Conservation (phyloP, 148 eudicot species). For the Spergularia marina region DNA sequence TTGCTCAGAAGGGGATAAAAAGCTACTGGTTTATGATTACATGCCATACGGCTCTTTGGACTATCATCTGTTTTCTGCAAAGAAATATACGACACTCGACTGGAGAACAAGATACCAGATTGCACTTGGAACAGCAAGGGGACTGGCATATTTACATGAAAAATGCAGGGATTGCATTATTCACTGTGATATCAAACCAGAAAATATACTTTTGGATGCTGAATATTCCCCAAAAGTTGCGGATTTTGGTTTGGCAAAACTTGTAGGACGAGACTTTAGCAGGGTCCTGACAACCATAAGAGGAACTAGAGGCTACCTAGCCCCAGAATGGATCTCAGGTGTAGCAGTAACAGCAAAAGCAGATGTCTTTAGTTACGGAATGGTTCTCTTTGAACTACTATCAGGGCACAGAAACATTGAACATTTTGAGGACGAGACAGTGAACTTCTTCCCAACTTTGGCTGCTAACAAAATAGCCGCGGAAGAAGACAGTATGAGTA, state of each 20-base stretch:
- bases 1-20: constrained; percentile 38
- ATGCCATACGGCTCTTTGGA: constrained; percentile 51
- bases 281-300: constrained; percentile 57
- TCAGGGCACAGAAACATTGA: constrained; percentile 46
- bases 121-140: constrained; percentile 39
- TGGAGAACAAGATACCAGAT: constrained; percentile 46
- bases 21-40: constrained; percentile 51
- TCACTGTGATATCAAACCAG: constrained; percentile 57
- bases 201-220: constrained; percentile 45
- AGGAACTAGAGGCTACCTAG: constrained; percentile 58
- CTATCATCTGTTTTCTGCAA: constrained; percentile 32
- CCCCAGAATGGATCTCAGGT: constrained; percentile 68
- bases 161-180: constrained; percentile 32
- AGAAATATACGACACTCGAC: constrained; percentile 14
- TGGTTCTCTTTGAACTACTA: constrained; percentile 53
- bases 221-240: constrained; percentile 44
- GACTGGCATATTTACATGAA: constrained; percentile 41
- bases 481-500: constrained; percentile 41
- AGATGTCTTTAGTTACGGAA: constrained; percentile 58
- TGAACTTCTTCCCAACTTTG: constrained; percentile 42
- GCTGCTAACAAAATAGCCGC: constrained; percentile 35
- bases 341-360: constrained; percentile 53
- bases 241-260: constrained; percentile 63
- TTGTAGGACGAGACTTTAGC: constrained; percentile 51
- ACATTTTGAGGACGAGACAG: constrained; percentile 32